phyloP scores from a whole-genome alignment of 768 basidiomycete species.

The Tylopilus vinaceipallidus region DNA sequence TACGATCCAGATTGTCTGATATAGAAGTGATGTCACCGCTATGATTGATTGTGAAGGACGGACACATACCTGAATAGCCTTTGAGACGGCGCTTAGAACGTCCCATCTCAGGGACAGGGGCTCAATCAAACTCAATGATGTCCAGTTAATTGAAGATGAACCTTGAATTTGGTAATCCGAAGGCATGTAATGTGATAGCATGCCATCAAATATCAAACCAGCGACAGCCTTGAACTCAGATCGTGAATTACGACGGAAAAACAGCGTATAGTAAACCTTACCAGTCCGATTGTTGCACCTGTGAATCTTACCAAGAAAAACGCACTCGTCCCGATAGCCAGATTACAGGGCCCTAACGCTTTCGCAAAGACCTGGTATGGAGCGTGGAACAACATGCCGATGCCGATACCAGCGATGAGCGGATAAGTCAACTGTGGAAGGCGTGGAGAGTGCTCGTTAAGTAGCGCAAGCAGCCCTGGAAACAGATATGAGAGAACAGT shows the following conservation, averaged over 20 bases:
- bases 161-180: conserved; percentile 40
- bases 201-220: conserved; percentile 68
- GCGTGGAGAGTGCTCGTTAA: conserved; percentile 51
- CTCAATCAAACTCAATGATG: conserved; percentile 44
- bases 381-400: conserved; percentile 84
- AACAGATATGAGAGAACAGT: conserved; percentile 11
- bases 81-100: conserved; percentile 53
- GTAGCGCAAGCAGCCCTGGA: conserved; percentile 63
- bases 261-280: conserved; percentile 35
- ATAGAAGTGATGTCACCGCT: conserved; percentile 12
- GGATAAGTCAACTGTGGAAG: conserved; percentile 55
- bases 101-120: conserved; percentile 44
- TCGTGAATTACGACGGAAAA: conserved; percentile 13
- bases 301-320: conserved; percentile 89
- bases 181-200: conserved; percentile 49
- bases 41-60: conserved; percentile 1
- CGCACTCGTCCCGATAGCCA: conserved; percentile 79
- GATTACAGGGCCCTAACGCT: conserved; percentile 59
- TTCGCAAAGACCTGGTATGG: conserved; percentile 79
- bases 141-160: conserved; percentile 52
- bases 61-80: conserved; percentile 57
- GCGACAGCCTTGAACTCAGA: conserved; percentile 58
- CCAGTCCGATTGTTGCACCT: conserved; percentile 79
- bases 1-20: conserved; percentile 71
- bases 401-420: conserved; percentile 69